Base-by-base conservation (phyloP, 1,139 yeast species). In the Yamadazyma oceani region DNA sequence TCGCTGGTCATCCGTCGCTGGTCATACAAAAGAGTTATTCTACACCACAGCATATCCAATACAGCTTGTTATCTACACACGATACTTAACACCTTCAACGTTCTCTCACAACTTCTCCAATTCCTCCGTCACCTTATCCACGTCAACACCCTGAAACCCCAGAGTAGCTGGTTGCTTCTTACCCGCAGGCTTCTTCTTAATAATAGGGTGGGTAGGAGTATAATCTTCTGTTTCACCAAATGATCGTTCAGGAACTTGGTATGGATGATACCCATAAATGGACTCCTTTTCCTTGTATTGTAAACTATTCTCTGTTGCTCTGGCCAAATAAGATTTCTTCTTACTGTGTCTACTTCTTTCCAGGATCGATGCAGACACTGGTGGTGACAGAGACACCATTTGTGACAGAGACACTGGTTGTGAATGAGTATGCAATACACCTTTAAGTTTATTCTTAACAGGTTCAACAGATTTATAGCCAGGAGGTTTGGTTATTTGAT, bases 241-340 rank as follows among this genome's bases (percentile, higher is more conserved):
- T 1, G 58, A 63, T 33, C 73, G 43, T 43, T 67, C 73, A 2
- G 71, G 57, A 36, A 43, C 43, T 29, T 51, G 55, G 36, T 42
- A 51, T 25, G 43, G 48, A 37, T 49, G 53, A 32, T 39, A 43
- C 9, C 53, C 53, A 32, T 22, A 49, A 10, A 38, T 37, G 14
- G 49, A 44, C 26, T 44, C 42, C 32, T 40, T 41, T 23, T 50
- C 50, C 12, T 32, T 34, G 6, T 39, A 23, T 26, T 24, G 24
- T 19, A 24, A 12, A 16, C 17, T 11, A 10, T 21, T 22, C 4
- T 22, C 28, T 19, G 34, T 22, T 17, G 36, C 28, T 34, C 23
- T 12, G 23, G 12, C 5, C 10, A 27, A 17, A 17, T 16, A 27
- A 3, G 25, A 17, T 14, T 31, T 13, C 22, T 22, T 23, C 37